phyloP scores from a whole-genome alignment of 2,329 filamentous ascomycete species.

The Fusarium citri region DNA sequence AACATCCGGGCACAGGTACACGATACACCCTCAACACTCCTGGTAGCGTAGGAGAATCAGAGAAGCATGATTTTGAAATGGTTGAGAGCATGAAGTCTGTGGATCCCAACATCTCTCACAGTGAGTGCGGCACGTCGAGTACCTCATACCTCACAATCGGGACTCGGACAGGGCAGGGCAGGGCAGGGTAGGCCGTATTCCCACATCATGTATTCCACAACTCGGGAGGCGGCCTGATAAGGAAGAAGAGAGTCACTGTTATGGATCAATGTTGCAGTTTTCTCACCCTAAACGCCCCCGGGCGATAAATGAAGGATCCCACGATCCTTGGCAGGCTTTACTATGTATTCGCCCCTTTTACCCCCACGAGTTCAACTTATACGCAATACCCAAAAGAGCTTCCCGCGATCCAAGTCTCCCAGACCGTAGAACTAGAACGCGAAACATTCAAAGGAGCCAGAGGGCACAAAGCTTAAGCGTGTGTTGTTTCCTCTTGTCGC shows the following conservation, averaged over 20 bases:
- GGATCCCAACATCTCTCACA: slow-evolving; percentile 31
- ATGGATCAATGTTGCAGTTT: neutral
- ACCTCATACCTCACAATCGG: slow-evolving; percentile 36
- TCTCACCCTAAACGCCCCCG: neutral
- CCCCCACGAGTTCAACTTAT: neutral
- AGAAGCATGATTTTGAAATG: slow-evolving; percentile 29
- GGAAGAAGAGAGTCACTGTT: slow-evolving; percentile 24
- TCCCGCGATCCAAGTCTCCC: neutral
- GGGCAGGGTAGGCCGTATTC: slow-evolving; percentile 20
- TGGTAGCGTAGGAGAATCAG: slow-evolving; percentile 26
- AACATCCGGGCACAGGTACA: slow-evolving; percentile 25
- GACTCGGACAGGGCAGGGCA: slow-evolving; percentile 13
- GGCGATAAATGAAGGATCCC: neutral
- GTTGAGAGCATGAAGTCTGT: slow-evolving; percentile 37
- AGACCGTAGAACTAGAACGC: neutral
- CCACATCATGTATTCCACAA: slow-evolving; percentile 37
- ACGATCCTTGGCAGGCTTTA: neutral
- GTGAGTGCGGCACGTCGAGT: slow-evolving; percentile 35
- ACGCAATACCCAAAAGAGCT: neutral
- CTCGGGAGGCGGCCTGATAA: slow-evolving; percentile 32
- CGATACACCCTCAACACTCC: slow-evolving; percentile 29
- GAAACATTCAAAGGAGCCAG: neutral
- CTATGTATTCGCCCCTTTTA: neutral
- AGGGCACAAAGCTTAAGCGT: neutral
- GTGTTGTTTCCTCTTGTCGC: neutral